Evolutionary conservation across 176 grass and related monocot genomes (phyloP).

Genomic region (Carex pumila): DNA sequence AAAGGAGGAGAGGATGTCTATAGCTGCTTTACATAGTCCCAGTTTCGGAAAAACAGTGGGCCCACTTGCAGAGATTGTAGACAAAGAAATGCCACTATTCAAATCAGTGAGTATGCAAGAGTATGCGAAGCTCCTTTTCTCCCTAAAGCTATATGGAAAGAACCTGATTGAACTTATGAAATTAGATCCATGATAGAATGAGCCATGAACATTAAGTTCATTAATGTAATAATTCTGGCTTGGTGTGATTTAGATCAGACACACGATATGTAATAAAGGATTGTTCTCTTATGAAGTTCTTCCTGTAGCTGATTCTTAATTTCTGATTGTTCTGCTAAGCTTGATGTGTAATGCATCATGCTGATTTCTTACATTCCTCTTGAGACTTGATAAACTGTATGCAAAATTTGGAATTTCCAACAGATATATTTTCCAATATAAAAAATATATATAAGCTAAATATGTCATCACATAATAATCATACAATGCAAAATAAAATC

Average conservation of each 20-base stretch:
- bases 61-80: constrained; percentile 19
- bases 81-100: neutral
- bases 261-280: neutral
- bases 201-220: neutral
- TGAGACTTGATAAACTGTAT: neutral
- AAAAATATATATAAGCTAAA: neutral
- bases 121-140: constrained; percentile 6
- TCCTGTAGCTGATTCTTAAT: neutral
- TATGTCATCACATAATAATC: neutral
- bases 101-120: constrained; percentile 12
- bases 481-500: neutral
- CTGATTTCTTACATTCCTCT: neutral
- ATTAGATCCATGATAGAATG: neutral
- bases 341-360: too few species aligned
- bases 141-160: constrained; percentile 21
- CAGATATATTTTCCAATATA: neutral
- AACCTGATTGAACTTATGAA: constrained; percentile 15
- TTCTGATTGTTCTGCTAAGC: neutral
- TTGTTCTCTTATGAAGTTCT: neutral
- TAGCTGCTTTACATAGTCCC: constrained; percentile 10
- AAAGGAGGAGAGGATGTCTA: constrained; percentile 19
- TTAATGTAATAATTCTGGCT: neutral
- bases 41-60: constrained; percentile 1
- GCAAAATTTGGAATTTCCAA: neutral
- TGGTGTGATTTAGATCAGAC: neutral